Evolutionary conservation across 768 basidiomycete species (phyloP).

Genomic region (Ephemerocybe angulata): DNA sequence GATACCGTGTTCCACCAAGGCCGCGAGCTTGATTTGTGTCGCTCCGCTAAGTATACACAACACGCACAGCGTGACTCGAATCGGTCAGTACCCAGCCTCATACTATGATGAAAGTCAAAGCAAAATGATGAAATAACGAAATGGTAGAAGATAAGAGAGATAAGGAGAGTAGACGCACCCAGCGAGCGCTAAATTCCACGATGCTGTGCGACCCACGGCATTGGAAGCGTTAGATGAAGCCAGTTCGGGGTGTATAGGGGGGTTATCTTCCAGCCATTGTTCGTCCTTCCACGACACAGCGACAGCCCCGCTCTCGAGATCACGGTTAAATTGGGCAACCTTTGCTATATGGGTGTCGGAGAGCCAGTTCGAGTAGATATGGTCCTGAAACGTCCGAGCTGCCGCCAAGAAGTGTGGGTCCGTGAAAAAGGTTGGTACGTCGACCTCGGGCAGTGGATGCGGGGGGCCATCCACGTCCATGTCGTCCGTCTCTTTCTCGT

Average conservation of each 20-base stretch:
- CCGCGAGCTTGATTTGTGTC: slow-evolving; percentile 41
- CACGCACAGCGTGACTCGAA: not conserved
- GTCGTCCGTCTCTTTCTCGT: slow-evolving; percentile 11
- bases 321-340: slow-evolving; percentile 40
- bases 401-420: slow-evolving; percentile 54
- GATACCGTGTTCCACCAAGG: slow-evolving; percentile 42
- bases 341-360: slow-evolving; percentile 39
- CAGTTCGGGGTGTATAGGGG: slow-evolving; percentile 10
- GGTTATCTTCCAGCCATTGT: slow-evolving; percentile 49
- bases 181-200: slow-evolving; percentile 17
- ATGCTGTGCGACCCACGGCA: slow-evolving; percentile 6
- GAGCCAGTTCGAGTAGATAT: slow-evolving; percentile 51
- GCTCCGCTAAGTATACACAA: slow-evolving; percentile 28
- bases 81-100: too few relatives aligned
- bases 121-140: not conserved
- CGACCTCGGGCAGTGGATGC: not conserved
- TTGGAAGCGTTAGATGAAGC: not conserved
- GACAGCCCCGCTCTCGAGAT: slow-evolving; percentile 41
- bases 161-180: slow-evolving; percentile 27
- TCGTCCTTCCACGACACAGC: slow-evolving; percentile 65
- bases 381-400: slow-evolving; percentile 57
- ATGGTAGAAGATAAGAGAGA: not conserved
- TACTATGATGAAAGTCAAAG: too few relatives aligned
- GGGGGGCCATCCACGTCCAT: slow-evolving; percentile 17
- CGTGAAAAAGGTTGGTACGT: slow-evolving; percentile 43